Evolutionary conservation across 1,284 basidiomycete species (phyloP), one percentile per base, ranked within the genome.

Genomic region (Fomitopsis pinicola): DNA sequence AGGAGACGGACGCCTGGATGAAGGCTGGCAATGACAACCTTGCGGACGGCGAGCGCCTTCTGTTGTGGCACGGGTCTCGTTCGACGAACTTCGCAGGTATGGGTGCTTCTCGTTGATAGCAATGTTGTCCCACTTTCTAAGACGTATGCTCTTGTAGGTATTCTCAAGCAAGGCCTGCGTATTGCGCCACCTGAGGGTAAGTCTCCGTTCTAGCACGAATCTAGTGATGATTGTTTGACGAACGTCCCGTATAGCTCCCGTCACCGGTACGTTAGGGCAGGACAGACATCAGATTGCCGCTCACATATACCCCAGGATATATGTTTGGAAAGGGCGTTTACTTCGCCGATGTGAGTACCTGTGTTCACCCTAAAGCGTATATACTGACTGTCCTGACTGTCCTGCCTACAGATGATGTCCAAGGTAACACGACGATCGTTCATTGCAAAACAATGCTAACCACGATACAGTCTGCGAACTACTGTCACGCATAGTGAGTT

Each of bases 281-380:
- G 14, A n/a, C 9, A 12, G 55, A 1, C 17, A 12, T 48, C 22
- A 56, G 14, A 44, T 22, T 36, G 14, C 2, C 53, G n/a, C 6
- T 58, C 26, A 61, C 19, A 33, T 55, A 53, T 30, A 58, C 60
- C 19, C 36, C 57, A 66, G 78, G 80, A 0, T 87, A 87, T 69
- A 87, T 86, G 86, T 88, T 88, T 67, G 86, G 86, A 57, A 88
- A 88, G 73, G 87, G 86, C 48, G 82, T 86, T 33, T 88, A 88
- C 69, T 85, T 87, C 59, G 86, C 86, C 12, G 85, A 88, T 73
- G 84, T 84, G 66, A 71, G 82, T 42, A 4, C 14, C 17, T 5
- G 10, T 1, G 35, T 17, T 12, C 14, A 33, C 12, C 14, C 5
- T 17, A 2, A 5, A 7, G 12, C 17, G 28, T 15, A 61, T 55